Evolutionary conservation across 179 eudicot genomes (phyloP).

Genomic region (Camellia oleifera): DNA sequence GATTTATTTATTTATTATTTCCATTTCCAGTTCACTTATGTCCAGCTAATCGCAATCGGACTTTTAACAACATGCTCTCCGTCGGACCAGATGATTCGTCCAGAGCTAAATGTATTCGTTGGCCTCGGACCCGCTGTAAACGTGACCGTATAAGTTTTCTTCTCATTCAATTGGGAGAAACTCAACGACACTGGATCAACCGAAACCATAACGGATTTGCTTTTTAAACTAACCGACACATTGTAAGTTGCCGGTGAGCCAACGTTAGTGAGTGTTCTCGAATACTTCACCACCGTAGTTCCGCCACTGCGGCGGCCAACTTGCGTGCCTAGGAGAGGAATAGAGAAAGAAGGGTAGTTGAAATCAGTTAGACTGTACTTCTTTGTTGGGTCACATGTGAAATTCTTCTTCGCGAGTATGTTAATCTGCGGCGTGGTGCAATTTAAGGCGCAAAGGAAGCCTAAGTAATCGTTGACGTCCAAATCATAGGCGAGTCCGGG

Average conservation of each 20-base stretch:
- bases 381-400: slow-evolving; percentile 39
- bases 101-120: slow-evolving; percentile 40
- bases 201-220: slow-evolving; percentile 44
- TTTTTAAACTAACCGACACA: slow-evolving; percentile 40
- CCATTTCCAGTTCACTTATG: neutral
- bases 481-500: slow-evolving; percentile 66
- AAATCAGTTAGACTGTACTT: slow-evolving; percentile 45
- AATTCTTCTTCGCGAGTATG: slow-evolving; percentile 45
- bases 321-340: slow-evolving; percentile 23
- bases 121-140: slow-evolving; percentile 46
- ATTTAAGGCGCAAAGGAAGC: slow-evolving; percentile 58
- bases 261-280: slow-evolving; percentile 70
- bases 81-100: slow-evolving; percentile 75
- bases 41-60: slow-evolving; percentile 68
- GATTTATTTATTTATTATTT: no score
- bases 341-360: slow-evolving; percentile 67
- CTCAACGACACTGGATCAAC: slow-evolving; percentile 59
- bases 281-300: slow-evolving; percentile 43
- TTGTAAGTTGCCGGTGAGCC: slow-evolving; percentile 66
- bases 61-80: slow-evolving; percentile 73
- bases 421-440: slow-evolving; percentile 45
- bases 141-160: slow-evolving; percentile 62
- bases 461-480: slow-evolving; percentile 46
- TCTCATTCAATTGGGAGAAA: slow-evolving; percentile 54
- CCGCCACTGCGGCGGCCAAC: slow-evolving; percentile 19